A percentile compares a stretch with the other conserved stretches of the same genome.
phyloP scores from a whole-genome alignment of 140 eudicot genomes.

The Flaveria floridana region DNA sequence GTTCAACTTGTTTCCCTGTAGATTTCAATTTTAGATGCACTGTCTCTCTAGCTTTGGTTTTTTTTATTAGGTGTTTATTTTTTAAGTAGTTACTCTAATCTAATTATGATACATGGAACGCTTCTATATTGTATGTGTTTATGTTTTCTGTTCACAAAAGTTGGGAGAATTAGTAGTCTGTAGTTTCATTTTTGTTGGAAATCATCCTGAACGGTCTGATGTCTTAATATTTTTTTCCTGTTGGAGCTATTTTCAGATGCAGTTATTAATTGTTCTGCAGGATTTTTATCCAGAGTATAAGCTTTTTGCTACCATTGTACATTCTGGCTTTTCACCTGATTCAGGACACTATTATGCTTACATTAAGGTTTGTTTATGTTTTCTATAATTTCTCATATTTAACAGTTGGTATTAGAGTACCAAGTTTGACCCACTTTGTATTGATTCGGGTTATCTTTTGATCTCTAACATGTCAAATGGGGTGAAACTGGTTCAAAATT shows the following conservation, averaged over 20 bases:
- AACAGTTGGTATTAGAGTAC: conserved; percentile 2
- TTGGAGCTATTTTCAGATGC: neutral
- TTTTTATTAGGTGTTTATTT: neutral
- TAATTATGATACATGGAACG: neutral
- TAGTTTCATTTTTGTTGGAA: neutral
- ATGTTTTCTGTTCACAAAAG: conserved; percentile 8
- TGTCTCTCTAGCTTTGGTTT: neutral
- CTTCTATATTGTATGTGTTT: neutral
- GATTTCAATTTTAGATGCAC: neutral
- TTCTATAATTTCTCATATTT: conserved; percentile 14
- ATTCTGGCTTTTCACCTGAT: conserved; percentile 90
- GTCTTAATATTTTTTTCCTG: neutral
- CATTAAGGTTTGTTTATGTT: conserved; percentile 61
- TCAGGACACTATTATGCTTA: conserved; percentile 98
- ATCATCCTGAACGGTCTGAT: neutral
- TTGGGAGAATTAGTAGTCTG: neutral
- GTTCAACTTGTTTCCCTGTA: neutral
- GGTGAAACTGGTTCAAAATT: neutral
- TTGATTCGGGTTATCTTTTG: neutral
- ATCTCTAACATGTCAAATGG: neutral
- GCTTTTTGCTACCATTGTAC: conserved; percentile 90
- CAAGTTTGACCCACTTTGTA: neutral
- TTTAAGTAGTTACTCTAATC: neutral
- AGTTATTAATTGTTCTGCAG: conserved; percentile 43
- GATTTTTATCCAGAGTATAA: conserved; percentile 78